Percentiles rank a stretch among this genome's conserved stretches.
These are phyloP conservation scores for Capronia americana DNA, from an alignment of 2,329 filamentous ascomycete genomes.

Conservation along the genomic window DNA sequence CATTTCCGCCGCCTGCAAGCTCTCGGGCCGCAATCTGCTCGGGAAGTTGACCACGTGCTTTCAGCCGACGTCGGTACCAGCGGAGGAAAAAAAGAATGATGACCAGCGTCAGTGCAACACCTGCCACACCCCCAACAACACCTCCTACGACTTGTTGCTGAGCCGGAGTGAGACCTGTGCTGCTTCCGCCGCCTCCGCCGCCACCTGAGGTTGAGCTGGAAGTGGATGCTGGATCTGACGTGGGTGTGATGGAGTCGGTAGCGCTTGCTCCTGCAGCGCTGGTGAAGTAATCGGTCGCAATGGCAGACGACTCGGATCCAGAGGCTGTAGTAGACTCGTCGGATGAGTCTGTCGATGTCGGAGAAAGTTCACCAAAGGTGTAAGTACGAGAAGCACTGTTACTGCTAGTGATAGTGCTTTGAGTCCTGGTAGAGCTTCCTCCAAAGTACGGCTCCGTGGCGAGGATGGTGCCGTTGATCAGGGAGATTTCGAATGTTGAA, in stretches of 20 bases:
- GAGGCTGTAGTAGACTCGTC: slow-evolving; percentile 1
- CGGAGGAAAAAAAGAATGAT: slow-evolving; percentile 60
- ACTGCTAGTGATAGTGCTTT: slow-evolving; percentile 4
- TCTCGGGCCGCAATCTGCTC: slow-evolving; percentile 38
- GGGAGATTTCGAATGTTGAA: slow-evolving; percentile 36
- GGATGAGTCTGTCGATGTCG: slow-evolving; percentile 21
- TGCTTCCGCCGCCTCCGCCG: slow-evolving; percentile 28
- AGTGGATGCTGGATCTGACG: slow-evolving; percentile 29
- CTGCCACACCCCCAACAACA: slow-evolving; percentile 67
- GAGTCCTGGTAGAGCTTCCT: slow-evolving; percentile 13
- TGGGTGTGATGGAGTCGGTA: slow-evolving; percentile 24
- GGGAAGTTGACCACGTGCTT: slow-evolving; percentile 40
- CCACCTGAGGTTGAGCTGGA: slow-evolving; percentile 36
- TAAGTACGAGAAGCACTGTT: slow-evolving; percentile 19
- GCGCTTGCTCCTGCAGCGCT: slow-evolving; percentile 10
- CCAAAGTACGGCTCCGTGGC: slow-evolving; percentile 12
- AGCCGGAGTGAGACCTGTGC: slow-evolving; percentile 41
- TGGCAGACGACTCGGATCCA: neutral
- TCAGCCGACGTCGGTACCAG: slow-evolving; percentile 54
- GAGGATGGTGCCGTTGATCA: slow-evolving; percentile 35
- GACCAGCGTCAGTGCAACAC: slow-evolving; percentile 58
- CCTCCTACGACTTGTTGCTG: slow-evolving; percentile 65
- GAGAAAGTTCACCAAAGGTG: slow-evolving; percentile 28
- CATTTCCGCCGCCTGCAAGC: slow-evolving; percentile 27
- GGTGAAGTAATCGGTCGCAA: slow-evolving; percentile 12